Conservation (phyloP, 2,329 filamentous ascomycete species). For the Dendryphion nanum region DNA sequence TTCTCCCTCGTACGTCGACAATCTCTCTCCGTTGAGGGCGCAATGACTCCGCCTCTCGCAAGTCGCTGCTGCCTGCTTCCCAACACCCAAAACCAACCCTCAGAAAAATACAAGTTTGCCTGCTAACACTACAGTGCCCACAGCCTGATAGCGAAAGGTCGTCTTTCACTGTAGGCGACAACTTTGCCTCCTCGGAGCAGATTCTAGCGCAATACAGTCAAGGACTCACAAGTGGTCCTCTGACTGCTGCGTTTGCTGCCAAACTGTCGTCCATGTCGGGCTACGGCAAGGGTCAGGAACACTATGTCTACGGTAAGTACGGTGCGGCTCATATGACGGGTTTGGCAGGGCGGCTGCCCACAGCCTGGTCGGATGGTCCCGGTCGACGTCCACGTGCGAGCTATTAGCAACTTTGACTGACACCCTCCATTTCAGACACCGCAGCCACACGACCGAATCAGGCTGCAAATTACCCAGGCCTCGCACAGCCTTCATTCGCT, state of each 20-base stretch:
- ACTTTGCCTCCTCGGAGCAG: conserved; percentile 18
- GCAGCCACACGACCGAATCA: conserved; percentile 61
- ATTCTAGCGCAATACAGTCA: conserved; percentile 30
- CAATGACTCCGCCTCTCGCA: too few relatives aligned
- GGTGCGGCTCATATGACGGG: conserved; percentile 41
- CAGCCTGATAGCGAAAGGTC: conserved; percentile 34
- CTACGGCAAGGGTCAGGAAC: conserved; percentile 73
- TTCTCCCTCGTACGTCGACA: conserved; percentile 8
- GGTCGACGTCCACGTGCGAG: conserved; percentile 37
- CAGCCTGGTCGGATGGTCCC: conserved; percentile 35
- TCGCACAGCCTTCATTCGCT: conserved; percentile 50
- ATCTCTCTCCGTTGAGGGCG: too few relatives aligned
- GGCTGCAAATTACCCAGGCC: conserved; percentile 50
- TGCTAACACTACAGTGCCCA: conserved; percentile 20
- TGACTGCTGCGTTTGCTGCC: conserved; percentile 42
- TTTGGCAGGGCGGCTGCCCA: conserved; percentile 33
- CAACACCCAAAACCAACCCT: conserved; percentile 23
- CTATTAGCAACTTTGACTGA: conserved; percentile 43
- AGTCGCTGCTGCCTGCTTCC: conserved; percentile 30
- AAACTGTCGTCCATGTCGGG: conserved; percentile 73
- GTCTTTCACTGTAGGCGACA: conserved; percentile 27
- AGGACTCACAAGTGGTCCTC: conserved; percentile 49
- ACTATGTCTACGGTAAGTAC: conserved; percentile 78
- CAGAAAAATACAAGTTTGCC: conserved; percentile 15
- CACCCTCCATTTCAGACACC: conserved; percentile 52